A percentile compares a stretch with the other conserved stretches of the same genome.
These are phyloP conservation scores for Actinidia arguta DNA, from an alignment of 179 eudicot genomes.

Conservation along the genomic window DNA sequence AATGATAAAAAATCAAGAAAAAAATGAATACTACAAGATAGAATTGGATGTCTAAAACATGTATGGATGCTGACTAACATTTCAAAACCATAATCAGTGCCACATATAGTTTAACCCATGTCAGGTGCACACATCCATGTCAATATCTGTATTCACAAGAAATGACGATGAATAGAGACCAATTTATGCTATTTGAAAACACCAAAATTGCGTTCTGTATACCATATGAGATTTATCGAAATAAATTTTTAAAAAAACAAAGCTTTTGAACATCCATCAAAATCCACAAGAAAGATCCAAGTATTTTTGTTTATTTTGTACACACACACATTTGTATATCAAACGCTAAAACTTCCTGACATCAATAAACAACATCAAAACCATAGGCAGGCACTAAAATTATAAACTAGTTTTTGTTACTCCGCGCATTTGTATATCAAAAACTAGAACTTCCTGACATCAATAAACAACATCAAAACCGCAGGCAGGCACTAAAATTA, in stretches of 20 bases:
- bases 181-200: neutral
- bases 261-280: neutral
- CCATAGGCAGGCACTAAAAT: too few relatives aligned
- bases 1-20: neutral
- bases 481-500: too few relatives aligned
- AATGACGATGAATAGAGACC: neutral
- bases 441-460: neutral
- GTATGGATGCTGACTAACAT: neutral
- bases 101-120: neutral
- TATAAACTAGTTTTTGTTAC: too few relatives aligned
- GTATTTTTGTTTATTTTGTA: neutral
- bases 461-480: slow-evolving; percentile 9
- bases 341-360: neutral
- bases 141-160: neutral
- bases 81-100: neutral
- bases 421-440: neutral
- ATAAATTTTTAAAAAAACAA: neutral
- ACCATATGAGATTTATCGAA: neutral
- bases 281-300: neutral
- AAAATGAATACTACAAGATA: neutral
- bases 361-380: slow-evolving; percentile 11
- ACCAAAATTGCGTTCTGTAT: neutral
- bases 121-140: slow-evolving; percentile 1
- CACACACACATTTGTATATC: too few relatives aligned
- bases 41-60: neutral